Conservation (phyloP, 2,329 filamentous ascomycete genomes). For the Diaporthe sp. region DNA sequence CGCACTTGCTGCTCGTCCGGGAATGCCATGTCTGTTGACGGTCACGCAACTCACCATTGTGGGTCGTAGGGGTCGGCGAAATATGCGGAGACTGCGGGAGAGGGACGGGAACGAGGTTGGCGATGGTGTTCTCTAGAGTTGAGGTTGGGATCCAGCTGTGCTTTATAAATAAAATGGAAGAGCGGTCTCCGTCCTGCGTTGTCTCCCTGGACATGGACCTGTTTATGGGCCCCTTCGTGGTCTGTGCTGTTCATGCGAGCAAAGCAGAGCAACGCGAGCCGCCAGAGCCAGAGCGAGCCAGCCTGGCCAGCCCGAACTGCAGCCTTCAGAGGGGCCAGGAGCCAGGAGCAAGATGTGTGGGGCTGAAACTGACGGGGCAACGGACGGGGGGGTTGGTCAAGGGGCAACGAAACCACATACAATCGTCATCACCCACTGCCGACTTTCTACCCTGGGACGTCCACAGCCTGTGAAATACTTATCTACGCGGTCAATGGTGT, state of each 20-base stretch:
- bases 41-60: conserved; percentile 35
- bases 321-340: conserved; percentile 4
- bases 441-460: background rate
- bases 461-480: background rate
- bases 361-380: conserved; percentile 34
- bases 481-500: background rate
- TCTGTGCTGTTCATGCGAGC: conserved; percentile 38
- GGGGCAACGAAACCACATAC: conserved; percentile 16
- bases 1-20: conserved; percentile 25
- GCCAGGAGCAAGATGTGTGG: conserved; percentile 13
- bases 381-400: conserved; percentile 7
- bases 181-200: conserved; percentile 36
- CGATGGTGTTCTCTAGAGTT: conserved; percentile 46
- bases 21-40: conserved; percentile 16
- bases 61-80: background rate
- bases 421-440: background rate
- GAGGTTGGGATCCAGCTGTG: conserved; percentile 39
- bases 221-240: conserved; percentile 41
- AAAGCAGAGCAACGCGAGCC: conserved; percentile 13
- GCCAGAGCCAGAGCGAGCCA: background rate
- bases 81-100: background rate
- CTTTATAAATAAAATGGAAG: conserved; percentile 41
- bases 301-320: background rate
- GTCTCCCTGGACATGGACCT: conserved; percentile 28
- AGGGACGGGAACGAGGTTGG: conserved; percentile 38